Evolutionary conservation across 1,139 yeast species (phyloP).

Genomic region (Hyphopichia pseudoburtonii): DNA sequence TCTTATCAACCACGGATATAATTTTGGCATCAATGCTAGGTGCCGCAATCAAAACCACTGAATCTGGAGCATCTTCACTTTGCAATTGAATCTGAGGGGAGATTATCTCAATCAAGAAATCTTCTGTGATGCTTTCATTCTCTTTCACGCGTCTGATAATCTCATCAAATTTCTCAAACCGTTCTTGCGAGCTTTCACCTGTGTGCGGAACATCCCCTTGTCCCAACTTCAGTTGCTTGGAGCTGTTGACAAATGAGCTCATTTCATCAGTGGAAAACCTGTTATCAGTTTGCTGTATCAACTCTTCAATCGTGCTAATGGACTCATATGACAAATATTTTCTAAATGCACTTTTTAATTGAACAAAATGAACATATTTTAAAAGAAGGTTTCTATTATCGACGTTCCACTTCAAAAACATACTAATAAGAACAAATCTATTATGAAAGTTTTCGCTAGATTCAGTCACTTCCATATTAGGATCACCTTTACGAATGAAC

Average conservation of each 20-base stretch:
- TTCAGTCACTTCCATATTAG: background rate
- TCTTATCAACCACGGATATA: slow-evolving; percentile 33
- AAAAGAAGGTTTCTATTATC: slow-evolving; percentile 34
- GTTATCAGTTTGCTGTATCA: slow-evolving; percentile 19
- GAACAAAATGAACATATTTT: slow-evolving; percentile 42
- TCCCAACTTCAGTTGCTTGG: background rate
- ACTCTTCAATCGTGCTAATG: slow-evolving; percentile 35
- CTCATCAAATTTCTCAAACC: slow-evolving; percentile 48
- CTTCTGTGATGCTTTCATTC: slow-evolving; percentile 53
- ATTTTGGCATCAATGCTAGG: slow-evolving; percentile 43
- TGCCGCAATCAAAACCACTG: slow-evolving; percentile 52
- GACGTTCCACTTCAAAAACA: slow-evolving; percentile 47
- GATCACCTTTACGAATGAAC: slow-evolving; percentile 1
- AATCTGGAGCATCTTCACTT: slow-evolving; percentile 60
- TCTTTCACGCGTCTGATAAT: slow-evolving; percentile 45
- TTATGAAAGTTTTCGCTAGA: slow-evolving; percentile 34
- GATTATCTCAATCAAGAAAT: slow-evolving; percentile 67
- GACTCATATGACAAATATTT: slow-evolving; percentile 41
- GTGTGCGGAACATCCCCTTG: no score
- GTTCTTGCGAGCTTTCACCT: slow-evolving; percentile 18
- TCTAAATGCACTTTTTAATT: slow-evolving; percentile 24
- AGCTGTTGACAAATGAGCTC: background rate
- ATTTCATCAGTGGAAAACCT: slow-evolving; percentile 7
- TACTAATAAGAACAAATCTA: slow-evolving; percentile 39
- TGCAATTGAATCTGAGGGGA: slow-evolving; percentile 87